Percentiles rank a stretch among this genome's conserved stretches.
Conservation (phyloP, 169 alveolate species). For the Babesia divergens region DNA sequence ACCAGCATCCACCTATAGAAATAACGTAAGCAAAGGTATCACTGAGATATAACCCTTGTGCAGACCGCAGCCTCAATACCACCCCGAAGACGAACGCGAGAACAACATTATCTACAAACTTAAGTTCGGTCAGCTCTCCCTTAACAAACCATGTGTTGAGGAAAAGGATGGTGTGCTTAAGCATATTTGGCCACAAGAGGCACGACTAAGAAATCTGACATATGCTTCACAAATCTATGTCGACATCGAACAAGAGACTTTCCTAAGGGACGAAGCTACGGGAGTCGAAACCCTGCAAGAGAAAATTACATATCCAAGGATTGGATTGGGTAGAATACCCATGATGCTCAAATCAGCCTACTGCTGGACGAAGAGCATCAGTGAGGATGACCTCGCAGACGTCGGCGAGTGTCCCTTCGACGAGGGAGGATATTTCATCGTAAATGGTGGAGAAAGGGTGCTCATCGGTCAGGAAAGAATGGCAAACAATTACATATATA, state of each 20-base stretch:
- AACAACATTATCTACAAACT: conserved; percentile 84
- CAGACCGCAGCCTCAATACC: conserved; percentile 87
- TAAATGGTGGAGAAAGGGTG: conserved; percentile 99
- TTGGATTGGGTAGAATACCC: conserved; percentile 92
- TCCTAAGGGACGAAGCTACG: conserved; percentile 73
- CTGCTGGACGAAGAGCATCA: conserved; percentile 89
- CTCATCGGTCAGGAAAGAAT: conserved; percentile 98
- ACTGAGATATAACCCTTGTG: not conserved
- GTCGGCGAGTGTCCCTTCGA: conserved; percentile 97
- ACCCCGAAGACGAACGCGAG: conserved; percentile 80
- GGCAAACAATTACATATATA: conserved; percentile 98
- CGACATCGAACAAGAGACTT: conserved; percentile 83
- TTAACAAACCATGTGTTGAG: conserved; percentile 88
- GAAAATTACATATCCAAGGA: conserved; percentile 79
- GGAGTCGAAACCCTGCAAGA: conserved; percentile 72
- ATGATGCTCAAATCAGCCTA: conserved; percentile 95
- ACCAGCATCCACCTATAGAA: conserved; percentile 90
- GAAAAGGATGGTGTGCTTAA: conserved; percentile 89
- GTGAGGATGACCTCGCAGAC: conserved; percentile 86
- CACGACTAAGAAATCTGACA: conserved; percentile 94
- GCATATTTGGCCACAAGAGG: conserved; percentile 94
- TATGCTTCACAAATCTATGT: conserved; percentile 80
- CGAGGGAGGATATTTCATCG: conserved; percentile 97
- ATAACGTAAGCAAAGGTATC: conserved; percentile 67
- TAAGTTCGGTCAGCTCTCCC: conserved; percentile 89